These are phyloP conservation scores for Leccinum subrobustum DNA, from an alignment of 1,284 basidiomycete species.

Conservation along the genomic window DNA sequence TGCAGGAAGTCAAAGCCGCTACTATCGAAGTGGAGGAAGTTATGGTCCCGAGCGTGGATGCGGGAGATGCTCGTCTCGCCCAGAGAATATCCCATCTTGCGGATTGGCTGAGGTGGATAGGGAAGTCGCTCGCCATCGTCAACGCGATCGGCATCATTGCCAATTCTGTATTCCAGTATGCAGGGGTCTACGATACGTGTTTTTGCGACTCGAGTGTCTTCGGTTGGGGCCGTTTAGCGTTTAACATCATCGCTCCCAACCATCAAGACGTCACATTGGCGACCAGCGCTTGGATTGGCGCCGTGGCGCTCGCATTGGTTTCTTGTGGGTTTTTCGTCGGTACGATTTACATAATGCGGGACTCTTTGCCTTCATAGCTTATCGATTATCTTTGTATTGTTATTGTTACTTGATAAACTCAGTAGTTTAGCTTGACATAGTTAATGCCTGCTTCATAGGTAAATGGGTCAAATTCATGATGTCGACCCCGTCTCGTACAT, in stretches of 20 bases:
- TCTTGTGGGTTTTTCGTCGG: slow-evolving; percentile 19
- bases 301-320: slow-evolving; percentile 11
- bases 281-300: slow-evolving; percentile 20
- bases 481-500: not conserved
- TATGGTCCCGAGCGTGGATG: not conserved
- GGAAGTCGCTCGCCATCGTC: slow-evolving; percentile 24
- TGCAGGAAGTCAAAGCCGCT: not conserved
- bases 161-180: slow-evolving; percentile 23
- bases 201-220: slow-evolving; percentile 24
- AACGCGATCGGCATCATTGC: slow-evolving; percentile 24
- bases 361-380: slow-evolving; percentile 10
- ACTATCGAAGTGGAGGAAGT: not conserved
- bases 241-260: slow-evolving; percentile 8
- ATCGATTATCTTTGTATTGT: not conserved
- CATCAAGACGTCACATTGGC: slow-evolving; percentile 6
- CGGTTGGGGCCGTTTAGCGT: slow-evolving; percentile 11
- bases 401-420: not conserved
- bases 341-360: slow-evolving; percentile 22
- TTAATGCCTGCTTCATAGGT: not conserved
- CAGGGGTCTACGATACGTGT: slow-evolving; percentile 23
- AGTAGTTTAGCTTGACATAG: not conserved
- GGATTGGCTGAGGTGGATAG: slow-evolving; percentile 22
- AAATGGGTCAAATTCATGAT: not conserved
- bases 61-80: not conserved
- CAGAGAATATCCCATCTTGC: slow-evolving; percentile 2